Percentiles rank a stretch among this genome's conserved stretches.
These are phyloP conservation scores for Talaromyces sp. DNA, from an alignment of 2,329 filamentous ascomycete genomes.

Conservation along the genomic window DNA sequence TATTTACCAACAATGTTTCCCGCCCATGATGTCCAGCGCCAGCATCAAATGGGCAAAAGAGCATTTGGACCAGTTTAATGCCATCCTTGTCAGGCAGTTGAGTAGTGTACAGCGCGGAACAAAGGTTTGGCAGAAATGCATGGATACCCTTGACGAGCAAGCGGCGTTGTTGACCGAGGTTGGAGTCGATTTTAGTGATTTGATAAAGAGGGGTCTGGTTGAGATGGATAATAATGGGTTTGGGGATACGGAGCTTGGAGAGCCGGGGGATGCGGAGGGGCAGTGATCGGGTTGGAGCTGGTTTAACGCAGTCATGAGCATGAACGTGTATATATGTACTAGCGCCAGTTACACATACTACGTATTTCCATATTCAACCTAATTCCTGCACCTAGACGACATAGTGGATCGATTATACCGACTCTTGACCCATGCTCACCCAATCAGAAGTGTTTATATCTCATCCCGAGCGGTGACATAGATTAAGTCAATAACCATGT, in stretches of 20 bases:
- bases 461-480: neutral
- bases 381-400: neutral
- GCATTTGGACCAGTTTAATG: slow-evolving; percentile 86
- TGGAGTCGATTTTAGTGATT: slow-evolving; percentile 80
- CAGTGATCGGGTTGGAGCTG: neutral
- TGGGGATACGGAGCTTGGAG: slow-evolving; percentile 11
- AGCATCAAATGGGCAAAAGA: slow-evolving; percentile 99
- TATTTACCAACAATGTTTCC: slow-evolving; percentile 84
- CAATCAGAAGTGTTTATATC: neutral
- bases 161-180: slow-evolving; percentile 77
- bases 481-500: neutral
- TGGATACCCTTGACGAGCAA: slow-evolving; percentile 76
- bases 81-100: slow-evolving; percentile 74
- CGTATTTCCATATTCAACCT: neutral
- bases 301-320: neutral
- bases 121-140: slow-evolving; percentile 75
- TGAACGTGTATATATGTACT: neutral
- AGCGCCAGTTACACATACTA: neutral
- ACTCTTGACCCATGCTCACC: neutral
- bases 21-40: slow-evolving; percentile 81
- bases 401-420: neutral
- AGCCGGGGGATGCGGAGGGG: slow-evolving; percentile 15
- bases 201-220: slow-evolving; percentile 61
- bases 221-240: neutral
- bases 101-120: slow-evolving; percentile 78